Evolutionary conservation across 2,329 filamentous ascomycete genomes (phyloP), one percentile per base, ranked within the genome.

Genomic region (Beauveria pseudobassiana): DNA sequence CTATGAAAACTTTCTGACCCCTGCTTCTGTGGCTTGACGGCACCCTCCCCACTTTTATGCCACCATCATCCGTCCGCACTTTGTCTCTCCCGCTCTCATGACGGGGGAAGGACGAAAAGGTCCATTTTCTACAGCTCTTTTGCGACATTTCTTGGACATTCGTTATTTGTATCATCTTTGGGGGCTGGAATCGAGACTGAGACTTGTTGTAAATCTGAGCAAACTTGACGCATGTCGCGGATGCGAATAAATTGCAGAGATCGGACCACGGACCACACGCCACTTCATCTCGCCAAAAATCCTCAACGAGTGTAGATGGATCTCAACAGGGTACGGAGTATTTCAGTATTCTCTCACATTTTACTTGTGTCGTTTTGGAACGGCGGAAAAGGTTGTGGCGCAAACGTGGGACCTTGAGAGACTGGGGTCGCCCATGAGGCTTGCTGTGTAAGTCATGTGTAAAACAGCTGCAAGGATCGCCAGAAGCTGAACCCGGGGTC

Each of bases 391-490:
- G 20, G 9, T 3, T 49, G 56, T 59, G 56, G 56, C 56, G 56
- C 22, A 42, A 58, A 59, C 24, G 34, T 18, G 52, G 52, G 16
- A 49, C 56, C n/a, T 26, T 55, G 22, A 22, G 12, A 1, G 34
- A 24, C 28, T 20, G 10, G 26, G 40, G 42, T 43, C 38, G 26
- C 5, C 45, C 43, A n/a, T 28, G 42, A 59, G 48, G 56, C 56
- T 59, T 50, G 34, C 30, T 22, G 56, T 59, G 56, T 59, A 59
- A 59, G 56, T 59, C 56, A 59, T 59, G 56, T 22, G 56, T 58
- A 49, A 30, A 48, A 48, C 22, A 43, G 42, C 45, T 38, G 30
- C 22, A 16, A 59, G 24, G 49, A 60, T 53, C 57, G 57, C 24
- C 57, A 46, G 12, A 12, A 59, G 56, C 56, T 59, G 56, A 50